Evolutionary conservation across 2,329 filamentous ascomycete genomes (phyloP).

Genomic region (Arthrobotrys conoides): DNA sequence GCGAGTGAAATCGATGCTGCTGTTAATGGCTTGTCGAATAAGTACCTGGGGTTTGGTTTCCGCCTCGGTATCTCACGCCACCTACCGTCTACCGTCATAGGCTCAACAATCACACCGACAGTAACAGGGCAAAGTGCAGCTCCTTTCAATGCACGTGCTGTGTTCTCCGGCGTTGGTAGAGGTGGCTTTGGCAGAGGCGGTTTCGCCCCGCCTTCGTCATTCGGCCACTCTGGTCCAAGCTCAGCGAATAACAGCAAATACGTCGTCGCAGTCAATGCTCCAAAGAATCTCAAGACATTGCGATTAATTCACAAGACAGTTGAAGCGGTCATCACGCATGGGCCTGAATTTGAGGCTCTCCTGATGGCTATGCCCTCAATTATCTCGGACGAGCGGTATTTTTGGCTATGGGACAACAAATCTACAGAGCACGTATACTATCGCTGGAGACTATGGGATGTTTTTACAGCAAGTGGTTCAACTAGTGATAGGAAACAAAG

Average conservation of each 20-base stretch:
- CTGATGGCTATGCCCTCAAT: constrained; percentile 89
- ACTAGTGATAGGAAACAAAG: constrained; percentile 41
- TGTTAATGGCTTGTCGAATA: constrained; percentile 82
- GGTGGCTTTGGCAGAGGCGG: constrained; percentile 72
- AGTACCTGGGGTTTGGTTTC: constrained; percentile 85
- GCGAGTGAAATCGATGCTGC: constrained; percentile 85
- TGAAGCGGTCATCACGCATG: constrained; percentile 82
- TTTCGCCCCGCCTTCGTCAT: constrained; percentile 84
- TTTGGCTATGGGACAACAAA: constrained; percentile 91
- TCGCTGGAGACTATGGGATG: constrained; percentile 89
- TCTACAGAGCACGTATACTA: constrained; percentile 89
- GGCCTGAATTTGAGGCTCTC: constrained; percentile 89
- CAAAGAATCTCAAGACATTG: constrained; percentile 82
- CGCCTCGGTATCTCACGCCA: constrained; percentile 85
- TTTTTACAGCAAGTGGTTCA: constrained; percentile 69
- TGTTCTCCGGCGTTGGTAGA: constrained; percentile 70
- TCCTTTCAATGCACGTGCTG: constrained; percentile 83
- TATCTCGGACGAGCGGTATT: constrained; percentile 88
- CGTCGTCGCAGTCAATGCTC: constrained; percentile 81
- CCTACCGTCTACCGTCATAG: constrained; percentile 81
- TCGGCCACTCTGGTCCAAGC: constrained; percentile 68
- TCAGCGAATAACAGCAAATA: constrained; percentile 62
- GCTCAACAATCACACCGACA: constrained; percentile 70
- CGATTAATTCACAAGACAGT: constrained; percentile 89
- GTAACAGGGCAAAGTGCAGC: constrained; percentile 69